These are phyloP conservation scores for Rhizophagus sp. DNA, from an alignment of 192 early-diverging fungal species.

Conservation along the genomic window DNA sequence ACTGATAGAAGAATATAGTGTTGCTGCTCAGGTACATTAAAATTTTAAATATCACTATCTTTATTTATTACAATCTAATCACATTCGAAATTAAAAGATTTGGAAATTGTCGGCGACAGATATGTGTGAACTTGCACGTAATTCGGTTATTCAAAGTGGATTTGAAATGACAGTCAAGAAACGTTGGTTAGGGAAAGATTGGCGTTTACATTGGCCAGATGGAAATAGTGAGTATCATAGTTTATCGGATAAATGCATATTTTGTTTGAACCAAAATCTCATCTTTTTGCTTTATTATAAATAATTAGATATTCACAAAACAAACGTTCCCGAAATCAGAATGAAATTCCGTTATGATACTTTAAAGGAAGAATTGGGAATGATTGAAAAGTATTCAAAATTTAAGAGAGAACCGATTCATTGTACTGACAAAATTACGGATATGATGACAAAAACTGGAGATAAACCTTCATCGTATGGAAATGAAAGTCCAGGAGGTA, in stretches of 20 bases:
- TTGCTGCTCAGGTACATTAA: slow-evolving; percentile 75
- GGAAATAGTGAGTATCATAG: slow-evolving; percentile 48
- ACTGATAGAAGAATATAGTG: slow-evolving; percentile 94
- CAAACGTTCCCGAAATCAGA: slow-evolving; percentile 92
- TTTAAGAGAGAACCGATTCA: not conserved
- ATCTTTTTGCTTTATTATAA: not conserved
- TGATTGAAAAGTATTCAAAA: slow-evolving; percentile 43
- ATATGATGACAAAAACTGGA: not conserved
- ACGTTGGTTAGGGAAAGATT: slow-evolving; percentile 85
- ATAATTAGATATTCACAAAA: slow-evolving; percentile 74
- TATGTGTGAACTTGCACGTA: slow-evolving; percentile 94
- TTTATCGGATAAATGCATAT: not conserved
- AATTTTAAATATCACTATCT: not conserved
- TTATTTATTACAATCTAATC: not conserved
- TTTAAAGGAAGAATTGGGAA: slow-evolving; percentile 73
- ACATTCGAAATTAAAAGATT: slow-evolving; percentile 52
- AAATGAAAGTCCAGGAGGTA: not conserved
- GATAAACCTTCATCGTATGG: no score
- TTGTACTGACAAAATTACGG: not conserved
- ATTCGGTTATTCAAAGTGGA: slow-evolving; percentile 87
- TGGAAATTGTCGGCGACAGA: slow-evolving; percentile 91
- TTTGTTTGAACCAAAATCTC: not conserved
- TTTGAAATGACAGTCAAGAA: slow-evolving; percentile 88
- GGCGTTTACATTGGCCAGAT: slow-evolving; percentile 70
- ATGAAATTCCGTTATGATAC: slow-evolving; percentile 82